Base-by-base conservation (phyloP, 2,329 filamentous ascomycete species). In the Cadophora luteo-olivacea region DNA sequence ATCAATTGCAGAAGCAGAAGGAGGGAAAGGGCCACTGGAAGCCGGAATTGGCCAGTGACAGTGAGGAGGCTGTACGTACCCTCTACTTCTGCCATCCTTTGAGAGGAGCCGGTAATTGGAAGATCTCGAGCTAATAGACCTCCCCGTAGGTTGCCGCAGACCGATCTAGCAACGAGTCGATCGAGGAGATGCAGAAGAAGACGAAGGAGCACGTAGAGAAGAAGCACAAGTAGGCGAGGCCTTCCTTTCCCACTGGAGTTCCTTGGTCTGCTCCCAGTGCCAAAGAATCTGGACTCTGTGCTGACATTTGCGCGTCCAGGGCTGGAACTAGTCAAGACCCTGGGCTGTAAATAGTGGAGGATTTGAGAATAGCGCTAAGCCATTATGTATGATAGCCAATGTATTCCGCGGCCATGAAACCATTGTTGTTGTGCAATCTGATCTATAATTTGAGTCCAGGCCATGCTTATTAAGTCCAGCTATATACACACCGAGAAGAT, bases 21-120 rank as follows among this genome's bases (percentile, higher is more conserved):
- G 80, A 85, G 49, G 92, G 92, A 69, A 85, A 87, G 78, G 90
- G 85, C 64, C 85, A 93, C 77, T 96, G 93, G 92, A 91, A 92
- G 81, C 84, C 90, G 25, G 89, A 91, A 78, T 84, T 97, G 61
- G 92, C 92, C 3, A 92, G 89, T 61, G 88, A 93, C 80, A 92
- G 90, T 80, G 93, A 97, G 83, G 91, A 92, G 79, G 88, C 87
- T 74, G 84, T 96, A 81, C 72, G 85, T 80, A 16, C 41, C 12
- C 41, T 19, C 14, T 45, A 14, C 14, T 45, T 45, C 4, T 45
- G 2, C 16, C 12, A 45, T 19, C 1, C 41, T 5, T 5, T 2
- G 33, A 24, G 12, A 51, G 61, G 7, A 45, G 11, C 8, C 52
- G 33, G 32, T 16, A 45, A 19, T 14, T 45, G 36, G 36, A 38